Evolutionary conservation across 805 yeast species (phyloP).

Genomic region (Yarrowia porcina): DNA sequence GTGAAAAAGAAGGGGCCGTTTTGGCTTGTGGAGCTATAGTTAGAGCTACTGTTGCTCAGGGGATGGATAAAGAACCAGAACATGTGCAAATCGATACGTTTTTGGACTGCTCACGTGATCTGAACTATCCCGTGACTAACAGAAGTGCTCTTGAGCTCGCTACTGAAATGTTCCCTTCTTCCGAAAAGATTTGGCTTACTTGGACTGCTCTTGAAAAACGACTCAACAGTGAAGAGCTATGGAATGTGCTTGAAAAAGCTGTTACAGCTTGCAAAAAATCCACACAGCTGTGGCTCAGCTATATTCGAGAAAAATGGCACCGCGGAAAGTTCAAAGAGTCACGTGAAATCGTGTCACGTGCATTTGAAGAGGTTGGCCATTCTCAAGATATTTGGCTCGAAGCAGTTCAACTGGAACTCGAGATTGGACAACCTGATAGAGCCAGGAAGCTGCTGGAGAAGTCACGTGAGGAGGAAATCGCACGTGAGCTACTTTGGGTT

Average conservation of each 20-base stretch:
- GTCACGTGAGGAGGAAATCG: constrained; percentile 42
- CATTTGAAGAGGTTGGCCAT: constrained; percentile 45
- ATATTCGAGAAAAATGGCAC: constrained; percentile 66
- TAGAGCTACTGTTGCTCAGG: constrained; percentile 40
- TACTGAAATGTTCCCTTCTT: constrained; percentile 48
- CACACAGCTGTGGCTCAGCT: constrained; percentile 59
- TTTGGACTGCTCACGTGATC: neutral
- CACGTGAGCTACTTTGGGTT: constrained; percentile 55
- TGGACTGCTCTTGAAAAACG: constrained; percentile 35
- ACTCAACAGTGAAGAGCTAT: constrained; percentile 38
- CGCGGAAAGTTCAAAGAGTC: constrained; percentile 52
- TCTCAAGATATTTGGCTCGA: constrained; percentile 67
- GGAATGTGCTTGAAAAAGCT: constrained; percentile 52
- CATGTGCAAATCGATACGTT: neutral
- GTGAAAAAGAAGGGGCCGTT: constrained; percentile 49
- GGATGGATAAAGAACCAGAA: constrained; percentile 26
- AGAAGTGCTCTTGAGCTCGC: constrained; percentile 49
- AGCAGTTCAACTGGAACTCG: constrained; percentile 59
- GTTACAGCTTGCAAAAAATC: constrained; percentile 48
- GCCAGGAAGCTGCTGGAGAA: constrained; percentile 42
- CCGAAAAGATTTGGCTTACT: constrained; percentile 33
- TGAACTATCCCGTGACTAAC: constrained; percentile 39
- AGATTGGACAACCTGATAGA: constrained; percentile 39
- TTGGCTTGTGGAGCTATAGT: constrained; percentile 56
- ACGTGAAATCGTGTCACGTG: constrained; percentile 49